A percentile compares a stretch with the other conserved stretches of the same genome.
Evolutionary conservation across 768 basidiomycete genomes (phyloP).

Genomic region (Multifurca ochricompacta): DNA sequence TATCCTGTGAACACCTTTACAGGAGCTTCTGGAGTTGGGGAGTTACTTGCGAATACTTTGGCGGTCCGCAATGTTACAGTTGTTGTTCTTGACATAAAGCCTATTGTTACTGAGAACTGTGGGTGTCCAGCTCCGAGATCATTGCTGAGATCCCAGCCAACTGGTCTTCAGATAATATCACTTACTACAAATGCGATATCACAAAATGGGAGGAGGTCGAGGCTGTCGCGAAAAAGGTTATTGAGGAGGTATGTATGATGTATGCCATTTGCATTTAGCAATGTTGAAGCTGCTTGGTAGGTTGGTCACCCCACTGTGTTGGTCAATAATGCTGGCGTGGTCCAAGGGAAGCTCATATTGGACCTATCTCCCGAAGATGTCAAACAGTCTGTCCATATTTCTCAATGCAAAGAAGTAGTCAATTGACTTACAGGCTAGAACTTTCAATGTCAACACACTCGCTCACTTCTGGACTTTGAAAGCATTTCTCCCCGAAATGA

Average conservation of each 20-base stretch:
- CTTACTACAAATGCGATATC: conserved; percentile 87
- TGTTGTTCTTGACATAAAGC: conserved; percentile 79
- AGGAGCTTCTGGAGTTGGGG: conserved; percentile 89
- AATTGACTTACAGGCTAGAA: conserved; percentile 40
- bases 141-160: not conserved
- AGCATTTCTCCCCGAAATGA: conserved; percentile 85
- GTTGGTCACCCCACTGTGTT: conserved; percentile 84
- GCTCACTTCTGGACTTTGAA: conserved; percentile 91
- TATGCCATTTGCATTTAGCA: not conserved
- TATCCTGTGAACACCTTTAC: not conserved
- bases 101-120: conserved; percentile 73
- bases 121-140: conserved; percentile 22
- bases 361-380: conserved; percentile 76
- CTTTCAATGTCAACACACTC: conserved; percentile 82
- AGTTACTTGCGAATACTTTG: conserved; percentile 79
- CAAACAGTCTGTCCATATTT: conserved; percentile 48
- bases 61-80: conserved; percentile 76
- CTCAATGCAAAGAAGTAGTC: not conserved
- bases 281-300: conserved; percentile 32
- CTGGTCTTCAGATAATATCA: conserved; percentile 54
- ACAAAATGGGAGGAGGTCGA: conserved; percentile 84
- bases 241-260: conserved; percentile 62
- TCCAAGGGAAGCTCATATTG: conserved; percentile 79
- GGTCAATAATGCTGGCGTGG: conserved; percentile 93
- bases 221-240: conserved; percentile 59